Evolutionary conservation across 352 stramenopile genomes (phyloP), one percentile per base, ranked within the genome.

Genomic region (Phytophthora fragariae): DNA sequence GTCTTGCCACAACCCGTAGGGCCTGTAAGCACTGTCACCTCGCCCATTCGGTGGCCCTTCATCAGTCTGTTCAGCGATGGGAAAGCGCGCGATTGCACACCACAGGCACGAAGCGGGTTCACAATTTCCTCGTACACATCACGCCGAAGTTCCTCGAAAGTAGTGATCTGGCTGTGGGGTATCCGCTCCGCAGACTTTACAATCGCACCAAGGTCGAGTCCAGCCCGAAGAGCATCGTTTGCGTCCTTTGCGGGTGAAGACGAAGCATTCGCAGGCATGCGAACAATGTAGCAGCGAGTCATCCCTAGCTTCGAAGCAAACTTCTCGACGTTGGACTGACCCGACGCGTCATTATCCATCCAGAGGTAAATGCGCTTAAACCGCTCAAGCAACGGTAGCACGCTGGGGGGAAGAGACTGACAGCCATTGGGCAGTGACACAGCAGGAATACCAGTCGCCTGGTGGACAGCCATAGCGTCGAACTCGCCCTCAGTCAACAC

Each of bases 331-430:
- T 97, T 98, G 44, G 98, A 94, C 75, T 97, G 84, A 12, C 98
- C 97, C 1, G 97, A 90, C 10, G 83, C 84, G 79, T 99, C 98
- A 65, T 98, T 98, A 82, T 99, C 98, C 94, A 99, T 98, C 98
- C 98, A 99, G 24, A 99, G 76, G 81, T 98, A 99, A 47, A 99
- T 98, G 44, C 92, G 97, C 67, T 98, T 91, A 75, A 99, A 99
- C 5, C 89, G 85, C 81, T 99, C 97, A 21, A 99, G 83, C 69
- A 99, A 77, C 24, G 97, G 96, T 31, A 99, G 73, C 14, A 99
- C 84, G 50, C 97, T 97, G 7, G 95, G 86, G 5, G 98, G 97
- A 19, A 99, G 86, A 35, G 93, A 99, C 53, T 97, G 90, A 70
- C 94, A 98, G 47, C 98, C 98, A 80, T 99, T 99, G 0, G 98